A percentile compares a stretch with the other conserved stretches of the same genome.
These are phyloP conservation scores for Austroboletus sp. DNA, from an alignment of 1,284 basidiomycete genomes.

Conservation along the genomic window DNA sequence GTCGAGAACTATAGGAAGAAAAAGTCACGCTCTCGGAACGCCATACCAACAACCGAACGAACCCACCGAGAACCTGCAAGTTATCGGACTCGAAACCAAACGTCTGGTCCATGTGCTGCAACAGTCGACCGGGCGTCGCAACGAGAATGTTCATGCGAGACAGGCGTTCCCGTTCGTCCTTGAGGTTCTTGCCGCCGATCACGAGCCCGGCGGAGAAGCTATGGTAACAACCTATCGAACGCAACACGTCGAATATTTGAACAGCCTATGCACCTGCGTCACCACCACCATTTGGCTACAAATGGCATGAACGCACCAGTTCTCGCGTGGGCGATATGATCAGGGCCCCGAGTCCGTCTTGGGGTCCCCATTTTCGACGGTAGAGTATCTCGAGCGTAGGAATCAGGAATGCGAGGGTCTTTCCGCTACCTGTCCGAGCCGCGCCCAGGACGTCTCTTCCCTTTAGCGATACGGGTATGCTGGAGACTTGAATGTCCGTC, in stretches of 20 bases:
- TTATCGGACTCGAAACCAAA: slow-evolving; percentile 89
- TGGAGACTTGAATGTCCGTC: slow-evolving; percentile 73
- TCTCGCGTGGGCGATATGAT: slow-evolving; percentile 95
- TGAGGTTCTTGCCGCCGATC: slow-evolving; percentile 93
- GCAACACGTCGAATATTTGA: slow-evolving; percentile 93
- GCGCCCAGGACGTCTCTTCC: slow-evolving; percentile 71
- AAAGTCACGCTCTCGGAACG: background rate
- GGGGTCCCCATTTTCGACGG: slow-evolving; percentile 70
- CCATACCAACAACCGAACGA: background rate
- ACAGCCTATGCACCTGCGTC: slow-evolving; percentile 56
- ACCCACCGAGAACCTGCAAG: slow-evolving; percentile 82
- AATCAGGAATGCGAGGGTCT: slow-evolving; percentile 78
- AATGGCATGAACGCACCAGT: slow-evolving; percentile 50
- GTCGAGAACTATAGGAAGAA: slow-evolving; percentile 65
- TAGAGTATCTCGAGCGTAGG: slow-evolving; percentile 73
- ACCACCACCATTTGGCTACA: slow-evolving; percentile 6
- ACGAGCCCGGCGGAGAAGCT: slow-evolving; percentile 91
- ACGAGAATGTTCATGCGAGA: slow-evolving; percentile 95
- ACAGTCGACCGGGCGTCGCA: slow-evolving; percentile 87
- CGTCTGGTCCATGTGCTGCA: slow-evolving; percentile 98
- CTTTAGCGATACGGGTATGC: slow-evolving; percentile 59
- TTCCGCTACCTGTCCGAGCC: slow-evolving; percentile 76
- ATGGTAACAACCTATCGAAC: slow-evolving; percentile 87
- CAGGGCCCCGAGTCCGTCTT: slow-evolving; percentile 84
- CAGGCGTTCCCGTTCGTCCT: slow-evolving; percentile 85